These are phyloP conservation scores for Leishmania braziliensis DNA, from an alignment of 208 protist genomes.

Conservation along the genomic window DNA sequence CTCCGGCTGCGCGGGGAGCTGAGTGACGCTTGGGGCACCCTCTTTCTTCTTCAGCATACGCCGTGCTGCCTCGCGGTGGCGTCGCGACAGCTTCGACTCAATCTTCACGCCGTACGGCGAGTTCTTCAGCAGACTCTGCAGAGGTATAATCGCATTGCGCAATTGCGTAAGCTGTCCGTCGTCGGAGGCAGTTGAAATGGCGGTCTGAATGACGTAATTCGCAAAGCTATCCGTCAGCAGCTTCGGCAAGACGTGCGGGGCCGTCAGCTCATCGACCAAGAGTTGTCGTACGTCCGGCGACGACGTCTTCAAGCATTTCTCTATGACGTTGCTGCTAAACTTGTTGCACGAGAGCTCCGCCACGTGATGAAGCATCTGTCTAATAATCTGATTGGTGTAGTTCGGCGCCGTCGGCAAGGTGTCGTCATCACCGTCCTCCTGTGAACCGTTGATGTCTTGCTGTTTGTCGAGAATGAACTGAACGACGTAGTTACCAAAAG, in stretches of 20 bases:
- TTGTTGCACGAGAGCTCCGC: slow-evolving; percentile 96
- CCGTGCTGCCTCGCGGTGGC: slow-evolving; percentile 60
- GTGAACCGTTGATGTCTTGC: slow-evolving; percentile 50
- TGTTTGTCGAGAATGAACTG: slow-evolving; percentile 97
- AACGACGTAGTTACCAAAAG: slow-evolving; percentile 99
- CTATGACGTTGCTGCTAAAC: slow-evolving; percentile 98
- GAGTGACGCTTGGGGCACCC: slow-evolving; percentile 11
- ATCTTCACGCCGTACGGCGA: slow-evolving; percentile 98
- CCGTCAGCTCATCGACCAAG: slow-evolving; percentile 95
- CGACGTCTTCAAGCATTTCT: slow-evolving; percentile 96
- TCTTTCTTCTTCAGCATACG: slow-evolving; percentile 55
- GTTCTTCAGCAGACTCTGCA: slow-evolving; percentile 94
- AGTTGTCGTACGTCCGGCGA: slow-evolving; percentile 80
- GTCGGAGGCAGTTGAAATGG: slow-evolving; percentile 89
- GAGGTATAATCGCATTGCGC: slow-evolving; percentile 93
- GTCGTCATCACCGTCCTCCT: slow-evolving; percentile 15
- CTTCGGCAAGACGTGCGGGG: slow-evolving; percentile 85
- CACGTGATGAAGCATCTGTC: slow-evolving; percentile 92
- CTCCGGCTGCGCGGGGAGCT: slow-evolving; percentile 21
- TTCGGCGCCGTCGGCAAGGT: slow-evolving; percentile 21
- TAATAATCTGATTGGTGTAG: slow-evolving; percentile 91
- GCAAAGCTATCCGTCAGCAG: slow-evolving; percentile 97
- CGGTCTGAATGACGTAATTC: slow-evolving; percentile 99
- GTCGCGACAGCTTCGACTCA: slow-evolving; percentile 89
- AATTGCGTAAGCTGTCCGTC: slow-evolving; percentile 93